Percentiles rank a stretch among this genome's conserved stretches.
Evolutionary conservation across 129 eudicot genomes (phyloP).

Genomic region (Ambrosia trifida): DNA sequence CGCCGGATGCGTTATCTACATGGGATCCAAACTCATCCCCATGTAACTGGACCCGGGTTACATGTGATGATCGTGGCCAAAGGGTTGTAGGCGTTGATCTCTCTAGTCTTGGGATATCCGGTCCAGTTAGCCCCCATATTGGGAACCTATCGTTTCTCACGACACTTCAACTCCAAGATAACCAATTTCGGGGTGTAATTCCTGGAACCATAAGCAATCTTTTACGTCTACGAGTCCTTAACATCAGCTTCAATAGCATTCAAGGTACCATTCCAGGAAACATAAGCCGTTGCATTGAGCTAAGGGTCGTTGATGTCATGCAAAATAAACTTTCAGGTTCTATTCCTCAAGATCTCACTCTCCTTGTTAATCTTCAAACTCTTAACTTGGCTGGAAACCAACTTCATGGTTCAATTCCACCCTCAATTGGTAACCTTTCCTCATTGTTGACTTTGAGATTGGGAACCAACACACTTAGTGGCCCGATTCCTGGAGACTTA

Average conservation of each 20-base stretch:
- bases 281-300: constrained; percentile 45
- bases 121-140: constrained; percentile 52
- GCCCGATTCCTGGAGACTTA: constrained; percentile 50
- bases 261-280: constrained; percentile 50
- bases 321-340: constrained; percentile 52
- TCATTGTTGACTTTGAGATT: constrained; percentile 44
- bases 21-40: constrained; percentile 58
- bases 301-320: constrained; percentile 46
- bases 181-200: constrained; percentile 41
- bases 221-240: constrained; percentile 42
- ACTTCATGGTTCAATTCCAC: constrained; percentile 58
- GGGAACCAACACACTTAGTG: constrained; percentile 54
- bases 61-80: constrained; percentile 37
- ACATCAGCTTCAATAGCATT: constrained; percentile 52
- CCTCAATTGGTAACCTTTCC: constrained; percentile 55
- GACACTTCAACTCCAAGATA: constrained; percentile 58
- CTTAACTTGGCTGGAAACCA: constrained; percentile 54
- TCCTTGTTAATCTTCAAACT: constrained; percentile 48
- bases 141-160: constrained; percentile 63
- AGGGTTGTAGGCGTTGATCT: constrained; percentile 57
- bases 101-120: constrained; percentile 39
- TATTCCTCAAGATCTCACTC: constrained; percentile 46
- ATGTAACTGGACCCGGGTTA: constrained; percentile 74
- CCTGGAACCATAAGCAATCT: constrained; percentile 55
- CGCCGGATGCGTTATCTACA: constrained; percentile 38